These are phyloP conservation scores for Stenocarpella maydis DNA, from an alignment of 2,329 filamentous ascomycete genomes.

Conservation along the genomic window DNA sequence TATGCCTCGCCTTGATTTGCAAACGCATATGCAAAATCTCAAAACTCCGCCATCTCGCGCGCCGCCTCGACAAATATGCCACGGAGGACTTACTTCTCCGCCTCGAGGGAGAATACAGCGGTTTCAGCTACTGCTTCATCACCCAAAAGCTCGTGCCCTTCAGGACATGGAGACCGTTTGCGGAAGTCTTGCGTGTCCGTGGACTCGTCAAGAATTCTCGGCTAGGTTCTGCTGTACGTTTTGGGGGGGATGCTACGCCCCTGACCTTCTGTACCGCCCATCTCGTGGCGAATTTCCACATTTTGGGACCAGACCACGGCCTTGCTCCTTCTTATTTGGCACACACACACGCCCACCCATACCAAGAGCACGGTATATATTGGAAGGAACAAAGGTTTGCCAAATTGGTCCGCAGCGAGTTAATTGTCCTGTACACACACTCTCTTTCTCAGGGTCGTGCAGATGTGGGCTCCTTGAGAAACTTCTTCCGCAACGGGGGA, in stretches of 20 bases:
- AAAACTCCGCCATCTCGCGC: slow-evolving; percentile 14
- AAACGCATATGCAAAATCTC: slow-evolving; percentile 28
- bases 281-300: slow-evolving; percentile 26
- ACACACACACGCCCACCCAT: not conserved
- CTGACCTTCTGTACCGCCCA: slow-evolving; percentile 29
- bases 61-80: slow-evolving; percentile 26
- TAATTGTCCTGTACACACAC: slow-evolving; percentile 26
- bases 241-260: too few species aligned
- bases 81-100: slow-evolving; percentile 33
- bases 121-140: slow-evolving; percentile 30
- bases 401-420: slow-evolving; percentile 29
- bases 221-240: too few species aligned
- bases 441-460: slow-evolving; percentile 14
- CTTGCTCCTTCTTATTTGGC: slow-evolving; percentile 31
- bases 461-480: slow-evolving; percentile 12
- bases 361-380: slow-evolving; percentile 18
- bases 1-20: slow-evolving; percentile 33
- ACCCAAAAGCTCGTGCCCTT: not conserved
- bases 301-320: slow-evolving; percentile 30
- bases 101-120: slow-evolving; percentile 30
- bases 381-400: slow-evolving; percentile 28
- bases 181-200: too few species aligned
- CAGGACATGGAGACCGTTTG: too few species aligned
- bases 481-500: not conserved
- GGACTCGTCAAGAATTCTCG: too few species aligned